Evolutionary conservation across 2,329 filamentous ascomycete species (phyloP), one percentile per base, ranked within the genome.

Genomic region (Cytospora mali): DNA sequence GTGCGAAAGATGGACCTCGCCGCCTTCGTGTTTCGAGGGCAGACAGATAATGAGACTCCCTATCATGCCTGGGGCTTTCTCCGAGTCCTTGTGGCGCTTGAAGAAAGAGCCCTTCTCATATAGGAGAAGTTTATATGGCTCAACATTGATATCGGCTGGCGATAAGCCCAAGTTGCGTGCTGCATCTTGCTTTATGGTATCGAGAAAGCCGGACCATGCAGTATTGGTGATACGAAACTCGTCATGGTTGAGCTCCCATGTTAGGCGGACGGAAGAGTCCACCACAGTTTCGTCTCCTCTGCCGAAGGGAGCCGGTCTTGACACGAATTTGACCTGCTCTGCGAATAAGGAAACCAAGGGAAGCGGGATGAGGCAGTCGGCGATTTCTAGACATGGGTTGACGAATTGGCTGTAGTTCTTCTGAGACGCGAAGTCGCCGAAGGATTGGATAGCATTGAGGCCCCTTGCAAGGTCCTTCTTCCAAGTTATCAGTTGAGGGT

Each of bases 91-190:
- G 61, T 81, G 77, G 0, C 71, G 67, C 61, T 79, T 78, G 70
- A 80, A 80, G 61, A 80, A 77, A 0, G 77, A 78, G 0, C 78
- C 80, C 51, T 76, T 68, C 64, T 79, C 78, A 68, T 81, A 82
- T 0, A 82, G 69, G 1, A 80, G 67, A 59, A 82, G 65, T 61
- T 81, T 81, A 69, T 78, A 75, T 3, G 73, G 71, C 56, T 77
- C 70, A 3, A 72, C 70, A 10, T 61, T 64, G 46, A 75, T 57
- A 6, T 49, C 21, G n/a, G 28, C 29, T 11, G 9, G 33, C n/a
- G 60, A 55, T 58, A 60, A 33, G 56, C 76, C 67, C 18, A 74
- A 75, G 3, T 79, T 67, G 2, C 66, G 69, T 25, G 61, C 39
- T 3, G 60, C 68, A 11, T 70, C 71, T n/a, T 72, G 62, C 2